Base-by-base conservation (phyloP, 2,329 filamentous ascomycete genomes). In the Aureobasidium melanogenum region DNA sequence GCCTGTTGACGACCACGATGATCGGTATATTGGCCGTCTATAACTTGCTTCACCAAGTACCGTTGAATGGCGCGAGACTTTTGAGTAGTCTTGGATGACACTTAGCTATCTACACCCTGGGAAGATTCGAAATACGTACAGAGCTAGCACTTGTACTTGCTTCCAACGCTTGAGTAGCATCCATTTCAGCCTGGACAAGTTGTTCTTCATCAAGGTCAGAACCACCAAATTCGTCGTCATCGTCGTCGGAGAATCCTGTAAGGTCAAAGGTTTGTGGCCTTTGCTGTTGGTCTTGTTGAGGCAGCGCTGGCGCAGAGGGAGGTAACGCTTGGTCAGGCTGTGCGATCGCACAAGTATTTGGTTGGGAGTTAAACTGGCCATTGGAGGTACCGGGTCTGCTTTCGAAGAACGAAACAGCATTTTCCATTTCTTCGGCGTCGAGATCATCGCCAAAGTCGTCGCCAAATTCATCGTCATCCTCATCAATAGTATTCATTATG, bases 21-120 rank as follows among this genome's bases (percentile, higher is more conserved):
- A 72, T 87, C 84, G 62, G 78, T 76, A 73, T 89, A 96, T 48
- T 85, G 80, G 67, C 83, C 83, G 64, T 89, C 83, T 63, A 88
- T 77, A 66, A 92, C 84, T 70, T 87, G 85, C 66, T 86, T 88
- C 68, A 97, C 83, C 65, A 92, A 79, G 76, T 96, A 96, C 66
- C 93, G 87, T 75, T 96, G 91, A 69, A 96, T 95, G 51, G 87
- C 84, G 77, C 85, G 87, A 67, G 81, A 77, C 72, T 86, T 88
- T 71, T 72, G 79, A 82, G 75, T 82, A 84, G 88, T 88, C 83
- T 79, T 73, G 76, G 76, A 75, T 71, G 70, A 61, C 57, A 63
- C 60, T 65, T 65, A 65, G 63, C 63, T 65, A 65, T 62, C 46
- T 64, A 64, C 56, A 32, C 38, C 43, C 50, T 58, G 15, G 62